These are phyloP conservation scores for Saccharomycopsis sp. DNA, from an alignment of 805 yeast species.

Conservation along the genomic window DNA sequence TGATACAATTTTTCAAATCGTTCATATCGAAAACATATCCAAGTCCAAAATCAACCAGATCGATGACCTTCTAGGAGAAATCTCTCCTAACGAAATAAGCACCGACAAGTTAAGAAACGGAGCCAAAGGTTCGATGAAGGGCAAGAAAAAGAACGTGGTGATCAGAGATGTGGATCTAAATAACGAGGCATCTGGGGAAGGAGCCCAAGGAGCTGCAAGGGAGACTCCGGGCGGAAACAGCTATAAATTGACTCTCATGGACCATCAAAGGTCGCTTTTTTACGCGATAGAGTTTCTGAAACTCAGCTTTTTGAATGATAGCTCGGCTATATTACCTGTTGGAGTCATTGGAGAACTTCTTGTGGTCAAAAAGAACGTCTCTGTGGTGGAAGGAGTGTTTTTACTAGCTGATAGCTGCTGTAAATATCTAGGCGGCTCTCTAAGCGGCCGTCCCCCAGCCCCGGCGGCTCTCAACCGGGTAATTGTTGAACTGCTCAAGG, in stretches of 20 bases:
- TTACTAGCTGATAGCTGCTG: constrained; percentile 27
- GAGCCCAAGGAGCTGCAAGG: constrained; percentile 8
- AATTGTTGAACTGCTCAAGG: constrained; percentile 4
- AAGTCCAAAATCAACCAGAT: constrained; percentile 44
- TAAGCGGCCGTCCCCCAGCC: constrained; percentile 1
- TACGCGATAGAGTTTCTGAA: constrained; percentile 55
- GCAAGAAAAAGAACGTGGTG: constrained; percentile 27
- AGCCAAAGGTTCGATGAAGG: constrained; percentile 21
- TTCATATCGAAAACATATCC: constrained; percentile 48
- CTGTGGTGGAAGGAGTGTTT: constrained; percentile 41
- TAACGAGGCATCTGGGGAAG: constrained; percentile 26
- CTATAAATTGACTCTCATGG: constrained; percentile 55
- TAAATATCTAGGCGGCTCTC: constrained; percentile 34
- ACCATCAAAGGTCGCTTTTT: constrained; percentile 40
- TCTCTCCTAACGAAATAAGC: constrained; percentile 54
- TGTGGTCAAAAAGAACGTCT: constrained; percentile 34
- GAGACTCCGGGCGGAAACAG: constrained; percentile 24
- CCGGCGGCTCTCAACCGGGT: constrained; percentile 7
- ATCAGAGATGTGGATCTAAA: constrained; percentile 47
- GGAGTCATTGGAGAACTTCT: constrained; percentile 42
- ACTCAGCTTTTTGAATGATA: constrained; percentile 38
- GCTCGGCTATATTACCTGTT: constrained; percentile 45
- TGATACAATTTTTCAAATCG: constrained; percentile 45
- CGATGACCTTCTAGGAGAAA: constrained; percentile 45
- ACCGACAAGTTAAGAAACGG: constrained; percentile 43